Evolutionary conservation across 805 yeast genomes (phyloP).

Genomic region (Phaffomyces opuntiae): DNA sequence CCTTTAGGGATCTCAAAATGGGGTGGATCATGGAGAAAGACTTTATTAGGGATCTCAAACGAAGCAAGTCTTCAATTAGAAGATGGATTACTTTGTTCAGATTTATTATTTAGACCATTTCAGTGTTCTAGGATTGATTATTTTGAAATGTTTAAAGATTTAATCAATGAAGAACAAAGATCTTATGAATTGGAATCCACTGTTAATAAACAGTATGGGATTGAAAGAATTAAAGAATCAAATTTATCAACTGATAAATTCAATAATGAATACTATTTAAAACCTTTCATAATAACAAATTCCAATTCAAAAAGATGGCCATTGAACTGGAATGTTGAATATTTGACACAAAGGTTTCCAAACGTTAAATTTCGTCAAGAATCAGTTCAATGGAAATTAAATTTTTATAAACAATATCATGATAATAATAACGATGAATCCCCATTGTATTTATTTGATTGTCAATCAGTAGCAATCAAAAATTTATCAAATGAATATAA

Average conservation of each 20-base stretch:
- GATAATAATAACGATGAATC: conserved; percentile 64
- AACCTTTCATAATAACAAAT: conserved; percentile 57
- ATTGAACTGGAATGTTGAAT: conserved; percentile 59
- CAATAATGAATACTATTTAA: conserved; percentile 35
- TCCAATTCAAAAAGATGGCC: conserved; percentile 32
- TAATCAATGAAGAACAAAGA: conserved; percentile 40
- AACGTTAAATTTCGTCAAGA: conserved; percentile 72
- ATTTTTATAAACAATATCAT: conserved; percentile 55
- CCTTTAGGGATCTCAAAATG: conserved; percentile 36
- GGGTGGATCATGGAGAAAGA: conserved; percentile 78
- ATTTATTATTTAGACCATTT: conserved; percentile 72
- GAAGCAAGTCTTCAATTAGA: conserved; percentile 42
- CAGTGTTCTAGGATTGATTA: conserved; percentile 74
- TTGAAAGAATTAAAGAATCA: conserved; percentile 46
- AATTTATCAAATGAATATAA: conserved; percentile 45
- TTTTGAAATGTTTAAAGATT: conserved; percentile 35
- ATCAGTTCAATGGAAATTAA: conserved; percentile 71
- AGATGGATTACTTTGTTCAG: conserved; percentile 58
- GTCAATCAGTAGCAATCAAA: conserved; percentile 62
- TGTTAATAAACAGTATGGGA: conserved; percentile 26
- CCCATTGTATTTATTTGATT: conserved; percentile 82
- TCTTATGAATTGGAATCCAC: conserved; percentile 19
- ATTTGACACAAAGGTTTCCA: conserved; percentile 47
- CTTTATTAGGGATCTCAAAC: conserved; percentile 35
- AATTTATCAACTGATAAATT: conserved; percentile 40